phyloP scores from a whole-genome alignment of 495 filamentous ascomycete genomes.

The Aspergillus ellipticus region DNA sequence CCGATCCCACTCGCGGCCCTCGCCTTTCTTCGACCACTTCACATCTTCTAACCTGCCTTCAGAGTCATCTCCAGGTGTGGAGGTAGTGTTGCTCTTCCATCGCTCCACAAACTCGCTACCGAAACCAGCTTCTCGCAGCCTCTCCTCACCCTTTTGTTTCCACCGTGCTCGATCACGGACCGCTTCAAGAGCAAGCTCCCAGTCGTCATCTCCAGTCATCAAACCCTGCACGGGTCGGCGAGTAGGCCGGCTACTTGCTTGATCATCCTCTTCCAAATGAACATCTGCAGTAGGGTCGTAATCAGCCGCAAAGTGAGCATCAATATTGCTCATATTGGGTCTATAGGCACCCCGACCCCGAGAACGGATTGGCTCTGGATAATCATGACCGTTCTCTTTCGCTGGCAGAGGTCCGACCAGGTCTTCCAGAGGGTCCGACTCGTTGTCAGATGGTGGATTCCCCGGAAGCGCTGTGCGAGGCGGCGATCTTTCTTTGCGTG shows the following conservation, averaged over 20 bases:
- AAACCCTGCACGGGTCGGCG: conserved; percentile 39
- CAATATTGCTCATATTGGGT: conserved; percentile 61
- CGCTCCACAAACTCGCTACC: conserved; percentile 69
- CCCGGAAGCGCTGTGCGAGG: not conserved
- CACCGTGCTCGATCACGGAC: conserved; percentile 77
- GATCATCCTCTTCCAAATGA: conserved; percentile 45
- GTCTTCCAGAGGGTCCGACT: conserved; percentile 75
- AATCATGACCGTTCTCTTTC: conserved; percentile 29
- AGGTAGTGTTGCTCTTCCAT: conserved; percentile 65
- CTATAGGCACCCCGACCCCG: conserved; percentile 75
- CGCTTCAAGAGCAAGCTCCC: conserved; percentile 80
- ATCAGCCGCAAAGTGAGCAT: conserved; percentile 68
- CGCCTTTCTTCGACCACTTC: conserved; percentile 73
- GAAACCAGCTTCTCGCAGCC: conserved; percentile 76
- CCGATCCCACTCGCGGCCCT: conserved; percentile 86
- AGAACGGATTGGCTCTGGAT: conserved; percentile 39
- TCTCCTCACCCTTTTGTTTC: conserved; percentile 73
- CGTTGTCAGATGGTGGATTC: conserved; percentile 24
- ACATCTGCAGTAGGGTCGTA: conserved; percentile 78
- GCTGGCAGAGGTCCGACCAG: conserved; percentile 78
- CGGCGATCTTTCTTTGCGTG: not conserved
- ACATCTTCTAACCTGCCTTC: conserved; percentile 63
- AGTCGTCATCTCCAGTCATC: conserved; percentile 60
- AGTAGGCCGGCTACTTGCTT: conserved; percentile 22
- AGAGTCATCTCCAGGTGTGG: conserved; percentile 37